Conservation (phyloP, 1,284 basidiomycete genomes). For the Fomitopsis schrenkii region DNA sequence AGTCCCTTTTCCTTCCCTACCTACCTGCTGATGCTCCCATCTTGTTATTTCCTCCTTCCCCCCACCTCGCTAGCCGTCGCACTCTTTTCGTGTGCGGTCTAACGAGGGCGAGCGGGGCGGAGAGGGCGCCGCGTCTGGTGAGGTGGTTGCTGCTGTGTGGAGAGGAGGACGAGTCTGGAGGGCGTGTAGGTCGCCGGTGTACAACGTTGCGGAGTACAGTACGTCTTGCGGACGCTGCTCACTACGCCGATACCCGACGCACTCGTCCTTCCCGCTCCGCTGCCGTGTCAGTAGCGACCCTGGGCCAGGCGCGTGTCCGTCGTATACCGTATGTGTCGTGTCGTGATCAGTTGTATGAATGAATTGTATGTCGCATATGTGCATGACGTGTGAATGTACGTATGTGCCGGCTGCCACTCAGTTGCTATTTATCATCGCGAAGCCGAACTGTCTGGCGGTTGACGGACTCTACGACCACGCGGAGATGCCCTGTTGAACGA, state of each 20-base stretch:
- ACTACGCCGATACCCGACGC: neutral
- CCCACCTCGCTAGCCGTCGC: constrained; percentile 35
- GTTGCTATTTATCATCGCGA: neutral
- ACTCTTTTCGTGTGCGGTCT: constrained; percentile 20
- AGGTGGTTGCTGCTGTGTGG: constrained; percentile 10
- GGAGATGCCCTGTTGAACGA: too few relatives aligned
- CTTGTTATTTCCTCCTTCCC: constrained; percentile 54
- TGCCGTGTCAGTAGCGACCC: neutral
- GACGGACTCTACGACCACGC: too few relatives aligned
- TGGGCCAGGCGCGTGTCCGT: neutral
- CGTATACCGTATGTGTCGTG: neutral
- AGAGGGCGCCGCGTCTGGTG: constrained; percentile 66
- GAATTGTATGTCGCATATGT: neutral
- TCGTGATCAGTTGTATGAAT: neutral
- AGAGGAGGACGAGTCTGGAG: neutral
- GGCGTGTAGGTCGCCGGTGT: neutral
- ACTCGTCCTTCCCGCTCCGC: neutral
- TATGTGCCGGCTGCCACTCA: neutral
- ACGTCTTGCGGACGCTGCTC: neutral
- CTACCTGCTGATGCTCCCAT: constrained; percentile 21
- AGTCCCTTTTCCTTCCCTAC: constrained; percentile 31
- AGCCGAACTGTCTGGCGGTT: too few relatives aligned
- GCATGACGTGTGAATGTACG: neutral
- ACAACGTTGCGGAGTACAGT: neutral
- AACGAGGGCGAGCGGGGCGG: constrained; percentile 55